A percentile compares a stretch with the other conserved stretches of the same genome.
These are phyloP conservation scores for Wickerhamiella domercqiae DNA, from an alignment of 805 yeast genomes.

Conservation along the genomic window DNA sequence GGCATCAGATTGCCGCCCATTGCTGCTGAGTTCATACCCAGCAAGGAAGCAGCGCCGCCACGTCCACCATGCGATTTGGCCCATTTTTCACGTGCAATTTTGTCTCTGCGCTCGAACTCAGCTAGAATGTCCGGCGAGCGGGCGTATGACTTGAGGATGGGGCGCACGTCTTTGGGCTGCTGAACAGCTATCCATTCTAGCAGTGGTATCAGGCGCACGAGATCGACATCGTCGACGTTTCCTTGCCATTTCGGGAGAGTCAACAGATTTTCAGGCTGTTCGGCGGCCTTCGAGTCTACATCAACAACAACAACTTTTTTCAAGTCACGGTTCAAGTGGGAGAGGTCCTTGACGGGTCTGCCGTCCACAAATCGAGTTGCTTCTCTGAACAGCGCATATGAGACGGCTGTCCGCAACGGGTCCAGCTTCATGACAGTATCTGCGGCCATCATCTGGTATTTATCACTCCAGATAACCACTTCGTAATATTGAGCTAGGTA, in stretches of 20 bases:
- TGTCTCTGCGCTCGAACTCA: conserved; percentile 72
- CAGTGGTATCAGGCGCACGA: conserved; percentile 75
- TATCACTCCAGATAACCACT: conserved; percentile 77
- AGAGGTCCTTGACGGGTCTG: conserved; percentile 73
- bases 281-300: conserved; percentile 50
- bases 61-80: conserved; percentile 26
- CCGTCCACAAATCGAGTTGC: conserved; percentile 86
- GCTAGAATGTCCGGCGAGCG: conserved; percentile 49
- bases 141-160: conserved; percentile 57
- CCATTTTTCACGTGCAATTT: conserved; percentile 41
- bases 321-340: conserved; percentile 80
- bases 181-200: conserved; percentile 90
- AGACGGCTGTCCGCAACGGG: conserved; percentile 79
- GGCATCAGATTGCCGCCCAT: conserved; percentile 51
- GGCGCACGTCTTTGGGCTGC: conserved; percentile 74
- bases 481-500: conserved; percentile 92
- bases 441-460: conserved; percentile 74
- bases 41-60: conserved; percentile 36
- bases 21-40: conserved; percentile 42
- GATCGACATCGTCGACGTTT: conserved; percentile 53
- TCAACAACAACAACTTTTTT: conserved; percentile 70
- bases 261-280: conserved; percentile 93
- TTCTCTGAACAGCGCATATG: conserved; percentile 78
- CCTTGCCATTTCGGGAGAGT: conserved; percentile 81
- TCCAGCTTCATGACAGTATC: conserved; percentile 76